A percentile compares a stretch with the other conserved stretches of the same genome.
Evolutionary conservation across 2,329 filamentous ascomycete genomes (phyloP).

Genomic region (Mollisia scopiformis): DNA sequence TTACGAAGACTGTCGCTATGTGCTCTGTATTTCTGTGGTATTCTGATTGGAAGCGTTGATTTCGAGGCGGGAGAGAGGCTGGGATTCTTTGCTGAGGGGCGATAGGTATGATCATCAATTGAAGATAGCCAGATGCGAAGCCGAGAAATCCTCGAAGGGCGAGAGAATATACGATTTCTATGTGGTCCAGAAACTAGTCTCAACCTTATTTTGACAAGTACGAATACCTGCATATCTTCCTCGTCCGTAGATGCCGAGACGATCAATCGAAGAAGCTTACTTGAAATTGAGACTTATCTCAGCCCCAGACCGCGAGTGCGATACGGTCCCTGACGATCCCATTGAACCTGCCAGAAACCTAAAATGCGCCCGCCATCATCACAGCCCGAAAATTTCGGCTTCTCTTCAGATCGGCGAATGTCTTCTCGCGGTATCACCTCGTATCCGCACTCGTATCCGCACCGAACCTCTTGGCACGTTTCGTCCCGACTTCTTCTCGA

Average conservation of each 20-base stretch:
- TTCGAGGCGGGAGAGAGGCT: no score
- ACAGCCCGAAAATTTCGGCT: neutral
- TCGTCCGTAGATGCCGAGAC: neutral
- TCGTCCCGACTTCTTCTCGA: neutral
- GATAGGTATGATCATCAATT: no score
- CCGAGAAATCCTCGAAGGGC: no score
- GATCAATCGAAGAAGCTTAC: neutral
- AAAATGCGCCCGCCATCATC: neutral
- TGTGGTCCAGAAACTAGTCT: no score
- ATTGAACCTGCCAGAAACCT: neutral
- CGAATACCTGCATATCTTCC: no score
- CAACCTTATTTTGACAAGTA: no score
- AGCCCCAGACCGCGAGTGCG: neutral
- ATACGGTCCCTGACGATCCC: neutral
- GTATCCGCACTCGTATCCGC: neutral
- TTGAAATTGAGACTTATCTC: neutral
- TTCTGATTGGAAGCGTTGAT: no score
- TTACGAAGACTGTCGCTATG: no score
- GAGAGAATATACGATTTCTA: no score
- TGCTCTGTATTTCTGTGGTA: no score
- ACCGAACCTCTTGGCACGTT: neutral
- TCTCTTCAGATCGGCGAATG: neutral
- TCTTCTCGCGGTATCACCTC: neutral
- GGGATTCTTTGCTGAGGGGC: no score
- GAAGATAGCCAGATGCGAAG: no score